phyloP scores from a whole-genome alignment of 345 rosid species.

The Eucalyptus fibrosa region DNA sequence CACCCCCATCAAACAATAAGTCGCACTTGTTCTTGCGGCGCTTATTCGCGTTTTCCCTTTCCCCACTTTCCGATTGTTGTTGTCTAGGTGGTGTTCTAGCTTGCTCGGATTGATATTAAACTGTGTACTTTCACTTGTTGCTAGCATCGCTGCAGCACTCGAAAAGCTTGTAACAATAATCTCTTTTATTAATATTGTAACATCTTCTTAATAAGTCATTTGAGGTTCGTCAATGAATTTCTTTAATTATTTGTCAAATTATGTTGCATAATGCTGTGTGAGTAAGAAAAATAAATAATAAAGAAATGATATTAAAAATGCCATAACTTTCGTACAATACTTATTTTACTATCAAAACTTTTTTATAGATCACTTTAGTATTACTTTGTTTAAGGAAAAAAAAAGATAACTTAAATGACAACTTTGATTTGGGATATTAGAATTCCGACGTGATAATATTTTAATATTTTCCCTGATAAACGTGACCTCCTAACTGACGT shows the following conservation, averaged over 20 bases:
- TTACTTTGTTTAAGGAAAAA: too few relatives aligned
- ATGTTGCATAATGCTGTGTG: too few relatives aligned
- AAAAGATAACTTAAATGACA: too few relatives aligned
- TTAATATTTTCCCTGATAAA: rapidly evolving
- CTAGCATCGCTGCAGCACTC: too few relatives aligned
- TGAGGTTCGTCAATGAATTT: rapidly evolving
- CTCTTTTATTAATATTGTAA: too few relatives aligned
- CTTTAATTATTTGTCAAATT: too few relatives aligned
- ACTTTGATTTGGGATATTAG: rapidly evolving
- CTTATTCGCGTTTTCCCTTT: neutral
- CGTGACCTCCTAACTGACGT: rapidly evolving
- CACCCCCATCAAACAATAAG: neutral
- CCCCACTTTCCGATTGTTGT: neutral
- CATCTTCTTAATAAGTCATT: too few relatives aligned
- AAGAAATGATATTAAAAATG: too few relatives aligned
- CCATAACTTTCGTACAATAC: rapidly evolving
- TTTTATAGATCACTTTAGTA: rapidly evolving
- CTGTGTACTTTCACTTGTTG: too few relatives aligned
- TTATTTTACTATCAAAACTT: rapidly evolving
- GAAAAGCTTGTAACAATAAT: too few relatives aligned
- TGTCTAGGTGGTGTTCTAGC: neutral
- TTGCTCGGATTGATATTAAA: neutral
- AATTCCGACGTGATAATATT: rapidly evolving
- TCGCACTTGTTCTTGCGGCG: neutral
- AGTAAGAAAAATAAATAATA: too few relatives aligned